A percentile compares a stretch with the other conserved stretches of the same genome.
phyloP scores from a whole-genome alignment of 2,329 filamentous ascomycete species.

The Aspergillus unguis region DNA sequence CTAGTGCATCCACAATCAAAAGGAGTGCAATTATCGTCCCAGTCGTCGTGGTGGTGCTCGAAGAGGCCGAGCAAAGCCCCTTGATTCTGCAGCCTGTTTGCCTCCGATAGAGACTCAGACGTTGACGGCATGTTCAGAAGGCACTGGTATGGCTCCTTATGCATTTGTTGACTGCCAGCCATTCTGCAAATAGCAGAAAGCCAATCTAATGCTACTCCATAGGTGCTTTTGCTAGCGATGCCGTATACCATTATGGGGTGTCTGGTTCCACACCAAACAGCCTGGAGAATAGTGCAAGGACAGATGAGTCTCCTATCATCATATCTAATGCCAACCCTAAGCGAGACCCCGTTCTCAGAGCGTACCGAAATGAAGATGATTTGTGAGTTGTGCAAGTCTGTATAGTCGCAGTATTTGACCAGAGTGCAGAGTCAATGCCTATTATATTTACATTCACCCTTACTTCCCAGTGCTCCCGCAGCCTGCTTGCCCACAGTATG shows the following conservation, averaged over 20 bases:
- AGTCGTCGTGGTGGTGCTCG: constrained; percentile 11
- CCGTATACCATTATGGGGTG: too few species aligned
- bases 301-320: neutral
- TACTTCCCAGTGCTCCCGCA: constrained; percentile 24
- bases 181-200: too few species aligned
- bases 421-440: constrained; percentile 25
- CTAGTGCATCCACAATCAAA: neutral
- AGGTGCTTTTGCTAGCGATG: too few species aligned
- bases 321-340: neutral
- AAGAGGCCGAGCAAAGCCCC: neutral
- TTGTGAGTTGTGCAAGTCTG: constrained; percentile 2
- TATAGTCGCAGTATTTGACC: neutral
- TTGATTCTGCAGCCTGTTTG: neutral
- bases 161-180: too few species aligned
- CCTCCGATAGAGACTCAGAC: neutral
- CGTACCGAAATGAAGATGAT: constrained; percentile 4
- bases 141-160: neutral
- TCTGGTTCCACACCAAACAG: too few species aligned
- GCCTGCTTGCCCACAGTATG: constrained; percentile 4
- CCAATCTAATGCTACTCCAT: too few species aligned
- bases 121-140: neutral
- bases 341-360: neutral
- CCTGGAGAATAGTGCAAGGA: too few species aligned
- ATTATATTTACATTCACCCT: constrained; percentile 27
- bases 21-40: constrained; percentile 9